phyloP scores from a whole-genome alignment of 352 stramenopile species.

The Globisporangium echinulatum region DNA sequence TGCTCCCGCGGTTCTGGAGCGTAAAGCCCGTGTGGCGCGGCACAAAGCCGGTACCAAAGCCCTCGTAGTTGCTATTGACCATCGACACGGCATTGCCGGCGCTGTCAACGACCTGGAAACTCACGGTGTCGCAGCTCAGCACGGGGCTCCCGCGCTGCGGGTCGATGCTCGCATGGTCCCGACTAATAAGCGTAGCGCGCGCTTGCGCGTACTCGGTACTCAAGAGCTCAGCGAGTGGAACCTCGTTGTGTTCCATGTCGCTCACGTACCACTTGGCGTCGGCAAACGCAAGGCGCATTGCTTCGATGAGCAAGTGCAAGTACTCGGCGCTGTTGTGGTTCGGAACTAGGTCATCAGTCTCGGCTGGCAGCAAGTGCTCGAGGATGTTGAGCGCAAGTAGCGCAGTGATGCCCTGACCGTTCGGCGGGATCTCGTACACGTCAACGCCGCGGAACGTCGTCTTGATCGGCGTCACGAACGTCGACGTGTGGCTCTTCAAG shows the following conservation, averaged over 20 bases:
- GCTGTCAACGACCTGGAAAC: conserved; percentile 95
- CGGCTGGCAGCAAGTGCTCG: conserved; percentile 36
- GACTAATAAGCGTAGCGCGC: conserved; percentile 37
- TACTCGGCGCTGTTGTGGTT: conserved; percentile 57
- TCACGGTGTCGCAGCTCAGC: conserved; percentile 88
- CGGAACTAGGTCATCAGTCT: conserved; percentile 18
- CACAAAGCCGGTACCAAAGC: conserved; percentile 95
- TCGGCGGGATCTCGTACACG: conserved; percentile 94
- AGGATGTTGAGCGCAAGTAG: conserved; percentile 94
- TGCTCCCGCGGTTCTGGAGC: conserved; percentile 95
- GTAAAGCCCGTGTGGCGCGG: conserved; percentile 92
- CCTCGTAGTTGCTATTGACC: conserved; percentile 98
- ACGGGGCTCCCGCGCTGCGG: conserved; percentile 47
- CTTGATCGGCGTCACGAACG: conserved; percentile 90
- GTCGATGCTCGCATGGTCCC: conserved; percentile 40
- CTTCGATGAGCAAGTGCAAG: conserved; percentile 90
- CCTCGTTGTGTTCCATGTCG: conserved; percentile 60
- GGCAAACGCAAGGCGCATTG: conserved; percentile 91
- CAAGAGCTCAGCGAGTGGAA: conserved; percentile 73
- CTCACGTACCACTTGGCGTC: conserved; percentile 86
- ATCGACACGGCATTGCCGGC: conserved; percentile 95
- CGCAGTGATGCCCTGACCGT: conserved; percentile 94
- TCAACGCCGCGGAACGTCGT: conserved; percentile 80
- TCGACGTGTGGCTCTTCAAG: conserved; percentile 76
- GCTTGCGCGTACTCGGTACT: conserved; percentile 64